Percentiles rank a stretch among this genome's conserved stretches.
phyloP scores from a whole-genome alignment of 208 protist species.

The Acanthamoeba triangularis region DNA sequence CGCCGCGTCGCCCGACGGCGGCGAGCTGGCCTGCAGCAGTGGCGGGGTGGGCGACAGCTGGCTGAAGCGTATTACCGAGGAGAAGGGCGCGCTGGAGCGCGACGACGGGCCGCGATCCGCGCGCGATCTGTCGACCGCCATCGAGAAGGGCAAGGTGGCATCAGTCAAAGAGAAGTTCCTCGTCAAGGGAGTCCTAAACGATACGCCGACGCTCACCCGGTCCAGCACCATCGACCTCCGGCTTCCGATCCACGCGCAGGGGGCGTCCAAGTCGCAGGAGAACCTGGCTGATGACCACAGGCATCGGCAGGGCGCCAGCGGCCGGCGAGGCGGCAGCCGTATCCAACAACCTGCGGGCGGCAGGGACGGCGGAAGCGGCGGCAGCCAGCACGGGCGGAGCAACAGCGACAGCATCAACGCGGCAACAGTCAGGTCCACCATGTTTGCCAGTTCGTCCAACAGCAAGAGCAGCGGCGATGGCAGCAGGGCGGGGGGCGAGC shows the following conservation, averaged over 20 bases:
- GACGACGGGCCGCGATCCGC: not conserved
- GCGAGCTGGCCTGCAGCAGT: not conserved
- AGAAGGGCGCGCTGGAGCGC: not conserved
- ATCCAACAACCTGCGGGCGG: not conserved
- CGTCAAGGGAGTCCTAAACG: not conserved
- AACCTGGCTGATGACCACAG: not conserved
- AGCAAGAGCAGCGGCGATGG: not conserved
- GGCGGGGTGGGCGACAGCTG: not conserved
- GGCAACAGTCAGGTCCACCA: not conserved
- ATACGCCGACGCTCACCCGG: not conserved
- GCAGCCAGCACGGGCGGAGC: not conserved
- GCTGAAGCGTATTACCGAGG: not conserved
- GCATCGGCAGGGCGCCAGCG: not conserved
- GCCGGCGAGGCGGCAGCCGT: not conserved
- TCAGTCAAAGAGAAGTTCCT: slow-evolving; percentile 34
- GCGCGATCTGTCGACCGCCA: not conserved
- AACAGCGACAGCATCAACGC: not conserved
- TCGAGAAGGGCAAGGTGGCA: slow-evolving; percentile 27
- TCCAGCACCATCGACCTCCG: not conserved
- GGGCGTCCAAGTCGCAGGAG: not conserved
- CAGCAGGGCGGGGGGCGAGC: not conserved
- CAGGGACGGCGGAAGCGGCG: not conserved
- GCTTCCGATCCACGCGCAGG: not conserved
- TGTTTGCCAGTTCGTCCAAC: not conserved
- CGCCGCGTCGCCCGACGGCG: not conserved